phyloP scores from a whole-genome alignment of 108 stramenopile genomes.

The Parmales sp. region DNA sequence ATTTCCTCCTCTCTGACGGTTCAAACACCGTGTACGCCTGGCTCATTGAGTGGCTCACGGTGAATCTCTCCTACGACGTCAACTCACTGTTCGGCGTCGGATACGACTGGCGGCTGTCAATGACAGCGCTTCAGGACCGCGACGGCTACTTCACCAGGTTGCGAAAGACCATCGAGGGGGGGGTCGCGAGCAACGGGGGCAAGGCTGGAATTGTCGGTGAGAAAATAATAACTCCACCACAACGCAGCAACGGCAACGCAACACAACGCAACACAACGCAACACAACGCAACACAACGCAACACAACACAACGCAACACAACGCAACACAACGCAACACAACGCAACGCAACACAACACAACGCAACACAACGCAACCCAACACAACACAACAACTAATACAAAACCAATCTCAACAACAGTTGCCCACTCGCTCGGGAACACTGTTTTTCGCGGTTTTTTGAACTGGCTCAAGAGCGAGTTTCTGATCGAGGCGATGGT shows the following conservation, averaged over 20 bases:
- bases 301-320: too few species aligned
- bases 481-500: too few species aligned
- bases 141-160: conserved; percentile 56
- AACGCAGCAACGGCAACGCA: too few species aligned
- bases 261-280: too few species aligned
- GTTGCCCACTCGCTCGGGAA: too few species aligned
- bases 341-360: neutral
- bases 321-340: conserved; percentile 14
- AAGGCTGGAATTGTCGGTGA: conserved; percentile 67
- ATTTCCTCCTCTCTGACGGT: conserved; percentile 56
- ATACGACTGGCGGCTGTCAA: conserved; percentile 73
- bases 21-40: conserved; percentile 78
- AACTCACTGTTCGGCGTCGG: conserved; percentile 64
- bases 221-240: too few species aligned
- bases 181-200: conserved; percentile 48
- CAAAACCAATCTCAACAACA: too few species aligned
- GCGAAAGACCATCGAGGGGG: conserved; percentile 53
- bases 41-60: conserved; percentile 73
- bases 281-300: too few species aligned
- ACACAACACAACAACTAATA: too few species aligned
- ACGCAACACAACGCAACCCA: neutral
- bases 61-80: conserved; percentile 72
- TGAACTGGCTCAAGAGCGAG: too few species aligned
- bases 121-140: conserved; percentile 54
- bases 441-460: too few species aligned